Evolutionary conservation across 2,329 filamentous ascomycete species (phyloP).

Genomic region (Cladosporium sphaerospermum): DNA sequence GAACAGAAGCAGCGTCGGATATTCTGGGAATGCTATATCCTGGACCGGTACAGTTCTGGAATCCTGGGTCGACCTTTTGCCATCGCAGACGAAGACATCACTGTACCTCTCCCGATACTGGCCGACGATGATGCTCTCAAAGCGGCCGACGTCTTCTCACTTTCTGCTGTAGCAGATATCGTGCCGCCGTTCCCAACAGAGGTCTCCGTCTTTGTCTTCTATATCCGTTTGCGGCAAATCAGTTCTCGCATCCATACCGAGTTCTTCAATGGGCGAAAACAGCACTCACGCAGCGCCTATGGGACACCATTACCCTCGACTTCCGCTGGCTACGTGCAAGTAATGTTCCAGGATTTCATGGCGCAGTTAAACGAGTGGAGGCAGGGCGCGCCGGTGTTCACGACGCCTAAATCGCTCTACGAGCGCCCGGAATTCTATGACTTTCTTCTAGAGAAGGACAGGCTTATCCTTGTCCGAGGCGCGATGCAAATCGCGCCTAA

Average conservation of each 20-base stretch:
- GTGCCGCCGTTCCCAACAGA: constrained; percentile 19
- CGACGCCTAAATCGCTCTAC: constrained; percentile 35
- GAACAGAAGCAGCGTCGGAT: constrained; percentile 36
- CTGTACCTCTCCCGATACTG: constrained; percentile 32
- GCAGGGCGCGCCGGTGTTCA: constrained; percentile 27
- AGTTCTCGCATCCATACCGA: constrained; percentile 33
- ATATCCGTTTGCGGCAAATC: constrained; percentile 35
- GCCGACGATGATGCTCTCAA: constrained; percentile 26
- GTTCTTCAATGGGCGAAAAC: constrained; percentile 5
- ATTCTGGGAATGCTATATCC: constrained; percentile 43
- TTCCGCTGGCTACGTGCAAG: constrained; percentile 15
- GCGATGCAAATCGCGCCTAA: constrained; percentile 34
- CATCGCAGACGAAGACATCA: constrained; percentile 36
- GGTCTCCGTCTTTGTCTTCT: constrained; percentile 36
- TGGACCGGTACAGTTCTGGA: constrained; percentile 40
- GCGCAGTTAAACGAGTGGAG: constrained; percentile 36
- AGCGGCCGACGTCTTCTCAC: constrained; percentile 18
- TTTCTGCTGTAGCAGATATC: constrained; percentile 8
- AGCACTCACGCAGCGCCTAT: background rate
- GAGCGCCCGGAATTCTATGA: constrained; percentile 43
- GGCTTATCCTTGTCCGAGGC: constrained; percentile 35
- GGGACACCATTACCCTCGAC: constrained; percentile 2
- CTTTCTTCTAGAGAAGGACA: constrained; percentile 37
- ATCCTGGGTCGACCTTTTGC: constrained; percentile 39
- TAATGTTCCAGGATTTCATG: constrained; percentile 29